Conservation (phyloP, 2,329 filamentous ascomycete genomes). For the Pestalotiopsis fici region DNA sequence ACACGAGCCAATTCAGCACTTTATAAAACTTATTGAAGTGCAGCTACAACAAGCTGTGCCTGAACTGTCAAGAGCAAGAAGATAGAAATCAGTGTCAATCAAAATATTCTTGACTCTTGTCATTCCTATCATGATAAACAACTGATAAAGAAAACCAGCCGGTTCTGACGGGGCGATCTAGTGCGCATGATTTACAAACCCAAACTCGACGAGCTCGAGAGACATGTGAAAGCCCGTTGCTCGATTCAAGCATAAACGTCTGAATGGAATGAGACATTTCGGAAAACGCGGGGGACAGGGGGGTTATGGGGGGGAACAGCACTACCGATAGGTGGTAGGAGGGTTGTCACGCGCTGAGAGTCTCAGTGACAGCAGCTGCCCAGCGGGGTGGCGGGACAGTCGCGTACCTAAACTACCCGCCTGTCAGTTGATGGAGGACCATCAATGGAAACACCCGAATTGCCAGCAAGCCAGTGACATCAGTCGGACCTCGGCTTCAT, state of each 20-base stretch:
- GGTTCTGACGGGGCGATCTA: neutral
- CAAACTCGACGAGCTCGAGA: neutral
- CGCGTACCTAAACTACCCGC: neutral
- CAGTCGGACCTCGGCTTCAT: constrained; percentile 13
- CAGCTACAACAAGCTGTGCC: too few relatives aligned
- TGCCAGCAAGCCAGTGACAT: constrained; percentile 8
- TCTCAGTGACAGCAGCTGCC: neutral
- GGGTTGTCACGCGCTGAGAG: neutral
- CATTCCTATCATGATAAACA: neutral
- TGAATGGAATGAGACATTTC: neutral
- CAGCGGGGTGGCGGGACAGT: neutral
- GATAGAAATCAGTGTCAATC: too few relatives aligned
- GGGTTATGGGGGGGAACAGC: neutral
- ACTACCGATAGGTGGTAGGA: neutral
- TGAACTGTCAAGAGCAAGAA: too few relatives aligned
- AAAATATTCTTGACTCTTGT: neutral
- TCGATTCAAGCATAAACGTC: neutral
- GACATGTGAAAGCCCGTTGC: neutral
- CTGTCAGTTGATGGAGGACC: neutral
- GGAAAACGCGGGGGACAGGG: neutral
- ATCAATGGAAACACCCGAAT: neutral
- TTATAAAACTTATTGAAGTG: too few relatives aligned
- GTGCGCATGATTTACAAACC: neutral
- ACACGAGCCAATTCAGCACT: too few relatives aligned
- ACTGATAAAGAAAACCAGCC: neutral